Percentiles rank a stretch among this genome's conserved stretches.
Evolutionary conservation across 768 basidiomycete genomes (phyloP).

Genomic region (Rhodotorula paludigena): DNA sequence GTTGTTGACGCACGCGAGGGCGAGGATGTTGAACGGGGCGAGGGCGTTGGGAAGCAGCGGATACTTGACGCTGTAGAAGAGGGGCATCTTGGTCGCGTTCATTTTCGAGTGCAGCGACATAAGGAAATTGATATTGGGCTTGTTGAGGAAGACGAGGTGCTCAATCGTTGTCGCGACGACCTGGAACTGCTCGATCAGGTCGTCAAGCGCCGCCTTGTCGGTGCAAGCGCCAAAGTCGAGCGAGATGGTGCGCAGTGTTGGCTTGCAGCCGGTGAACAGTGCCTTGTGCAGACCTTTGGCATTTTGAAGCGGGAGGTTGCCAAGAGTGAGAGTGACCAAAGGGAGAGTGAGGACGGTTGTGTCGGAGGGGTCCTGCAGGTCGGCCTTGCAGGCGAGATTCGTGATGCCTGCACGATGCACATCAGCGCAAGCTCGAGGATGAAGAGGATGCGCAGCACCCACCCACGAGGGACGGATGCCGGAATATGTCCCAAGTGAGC

Average conservation of each 20-base stretch:
- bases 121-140: constrained; percentile 32
- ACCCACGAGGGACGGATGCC: constrained; percentile 25
- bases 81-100: constrained; percentile 31
- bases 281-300: constrained; percentile 14
- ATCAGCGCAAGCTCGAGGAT: too few species aligned
- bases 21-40: constrained; percentile 35
- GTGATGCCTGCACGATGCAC: constrained; percentile 10
- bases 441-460: not conserved
- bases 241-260: constrained; percentile 15
- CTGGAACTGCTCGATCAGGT: constrained; percentile 30
- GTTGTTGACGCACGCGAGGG: constrained; percentile 33
- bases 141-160: constrained; percentile 28
- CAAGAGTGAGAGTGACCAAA: constrained; percentile 14
- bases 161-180: constrained; percentile 22
- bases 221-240: constrained; percentile 17
- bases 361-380: constrained; percentile 23
- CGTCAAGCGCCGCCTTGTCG: constrained; percentile 17
- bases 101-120: constrained; percentile 34
- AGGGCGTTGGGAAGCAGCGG: constrained; percentile 31
- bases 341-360: constrained; percentile 13
- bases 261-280: constrained; percentile 23
- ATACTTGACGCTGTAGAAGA: constrained; percentile 24
- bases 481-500: constrained; percentile 27
- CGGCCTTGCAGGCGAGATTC: constrained; percentile 19
- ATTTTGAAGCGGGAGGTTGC: constrained; percentile 18